Evolutionary conservation across 176 grass and related monocot species (phyloP).

Genomic region (Eremochloa ophiuroides): DNA sequence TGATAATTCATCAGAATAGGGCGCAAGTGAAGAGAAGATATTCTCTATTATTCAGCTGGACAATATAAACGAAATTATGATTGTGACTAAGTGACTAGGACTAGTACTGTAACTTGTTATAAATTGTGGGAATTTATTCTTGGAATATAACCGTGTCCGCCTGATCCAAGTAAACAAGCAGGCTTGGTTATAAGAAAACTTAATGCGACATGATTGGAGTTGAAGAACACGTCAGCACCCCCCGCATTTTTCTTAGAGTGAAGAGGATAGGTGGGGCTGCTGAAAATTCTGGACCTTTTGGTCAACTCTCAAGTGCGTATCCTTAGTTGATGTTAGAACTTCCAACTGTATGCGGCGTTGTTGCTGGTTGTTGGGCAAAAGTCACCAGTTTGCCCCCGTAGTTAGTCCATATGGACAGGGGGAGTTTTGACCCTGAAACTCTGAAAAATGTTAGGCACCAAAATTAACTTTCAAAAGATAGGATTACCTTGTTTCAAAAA

Average conservation of each 20-base stretch:
- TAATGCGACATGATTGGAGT: background rate
- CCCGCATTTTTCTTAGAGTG: background rate
- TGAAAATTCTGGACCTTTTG: background rate
- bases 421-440: background rate
- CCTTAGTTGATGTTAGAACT: background rate
- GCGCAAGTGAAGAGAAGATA: background rate
- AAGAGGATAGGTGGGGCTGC: background rate
- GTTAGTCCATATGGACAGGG: background rate
- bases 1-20: background rate
- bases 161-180: background rate
- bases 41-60: background rate
- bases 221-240: background rate
- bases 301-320: background rate
- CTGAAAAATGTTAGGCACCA: background rate
- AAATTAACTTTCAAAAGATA: background rate
- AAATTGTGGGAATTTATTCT: too few relatives aligned
- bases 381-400: background rate
- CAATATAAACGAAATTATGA: constrained; percentile 8
- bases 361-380: too few relatives aligned
- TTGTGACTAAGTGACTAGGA: background rate
- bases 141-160: too few relatives aligned
- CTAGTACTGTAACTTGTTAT: too few relatives aligned
- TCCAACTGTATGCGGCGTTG: background rate
- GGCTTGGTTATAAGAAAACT: background rate
- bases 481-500: too few relatives aligned